Evolutionary conservation across 306 rosid genomes (phyloP).

Genomic region (Carpinus viminea): DNA sequence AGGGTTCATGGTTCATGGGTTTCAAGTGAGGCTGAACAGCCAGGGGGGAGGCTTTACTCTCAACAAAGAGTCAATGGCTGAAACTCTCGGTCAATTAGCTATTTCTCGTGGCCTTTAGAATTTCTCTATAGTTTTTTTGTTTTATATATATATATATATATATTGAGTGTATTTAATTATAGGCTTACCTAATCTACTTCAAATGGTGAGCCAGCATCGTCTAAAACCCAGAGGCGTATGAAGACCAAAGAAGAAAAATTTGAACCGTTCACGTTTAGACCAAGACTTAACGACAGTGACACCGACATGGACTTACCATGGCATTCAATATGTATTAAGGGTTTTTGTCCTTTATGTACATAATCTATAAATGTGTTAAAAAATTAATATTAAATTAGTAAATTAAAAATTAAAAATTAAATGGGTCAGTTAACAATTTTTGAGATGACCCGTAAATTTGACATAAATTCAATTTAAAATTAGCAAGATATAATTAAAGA

Average conservation of each 20-base stretch:
- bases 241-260: background rate
- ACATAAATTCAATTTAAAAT: too few species aligned
- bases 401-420: too few species aligned
- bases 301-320: background rate
- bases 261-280: background rate
- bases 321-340: background rate
- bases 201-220: background rate
- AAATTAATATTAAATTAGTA: too few species aligned
- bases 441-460: too few species aligned
- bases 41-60: background rate
- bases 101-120: background rate
- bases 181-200: background rate
- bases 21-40: background rate
- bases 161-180: background rate
- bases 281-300: background rate
- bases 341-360: too few species aligned
- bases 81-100: background rate
- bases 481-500: too few species aligned
- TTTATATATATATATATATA: background rate
- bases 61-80: background rate
- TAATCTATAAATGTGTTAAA: too few species aligned
- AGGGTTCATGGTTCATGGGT: background rate
- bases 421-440: too few species aligned
- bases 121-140: background rate
- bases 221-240: background rate